These are phyloP conservation scores for Hypoxylon fragiforme DNA, from an alignment of 495 filamentous ascomycete species.

Conservation along the genomic window DNA sequence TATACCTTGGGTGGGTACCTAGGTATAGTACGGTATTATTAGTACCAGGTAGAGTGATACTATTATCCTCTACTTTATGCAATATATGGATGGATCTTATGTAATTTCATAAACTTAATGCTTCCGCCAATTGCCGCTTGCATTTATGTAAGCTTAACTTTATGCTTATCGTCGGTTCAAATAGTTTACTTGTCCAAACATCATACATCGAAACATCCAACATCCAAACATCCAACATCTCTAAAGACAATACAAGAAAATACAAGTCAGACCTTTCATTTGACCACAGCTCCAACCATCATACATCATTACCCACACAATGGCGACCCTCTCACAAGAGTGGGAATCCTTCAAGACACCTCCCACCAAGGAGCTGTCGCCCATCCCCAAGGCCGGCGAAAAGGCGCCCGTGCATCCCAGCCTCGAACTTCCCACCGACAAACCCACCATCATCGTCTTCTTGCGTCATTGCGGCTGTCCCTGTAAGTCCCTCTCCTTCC, in stretches of 20 bases:
- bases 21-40: no score
- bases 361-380: constrained; percentile 35
- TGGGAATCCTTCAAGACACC: constrained; percentile 41
- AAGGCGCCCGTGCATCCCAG: constrained; percentile 52
- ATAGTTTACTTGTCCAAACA: no score
- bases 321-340: constrained; percentile 30
- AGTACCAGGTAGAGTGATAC: no score
- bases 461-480: constrained; percentile 65
- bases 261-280: no score
- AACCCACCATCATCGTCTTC: constrained; percentile 59
- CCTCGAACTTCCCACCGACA: constrained; percentile 49
- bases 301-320: no score
- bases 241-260: no score
- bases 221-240: no score
- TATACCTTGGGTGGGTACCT: no score
- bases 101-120: constrained; percentile 5
- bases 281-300: no score
- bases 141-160: no score
- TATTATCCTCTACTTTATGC: constrained; percentile 2
- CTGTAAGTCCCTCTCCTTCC: constrained; percentile 45
- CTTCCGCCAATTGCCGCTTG: constrained; percentile 12
- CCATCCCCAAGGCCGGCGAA: constrained; percentile 47
- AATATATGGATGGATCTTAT: no score
- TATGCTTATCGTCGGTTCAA: constrained; percentile 6
- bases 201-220: no score